Conservation (phyloP, 176 grass and related monocot genomes). For the Ananas comosus region DNA sequence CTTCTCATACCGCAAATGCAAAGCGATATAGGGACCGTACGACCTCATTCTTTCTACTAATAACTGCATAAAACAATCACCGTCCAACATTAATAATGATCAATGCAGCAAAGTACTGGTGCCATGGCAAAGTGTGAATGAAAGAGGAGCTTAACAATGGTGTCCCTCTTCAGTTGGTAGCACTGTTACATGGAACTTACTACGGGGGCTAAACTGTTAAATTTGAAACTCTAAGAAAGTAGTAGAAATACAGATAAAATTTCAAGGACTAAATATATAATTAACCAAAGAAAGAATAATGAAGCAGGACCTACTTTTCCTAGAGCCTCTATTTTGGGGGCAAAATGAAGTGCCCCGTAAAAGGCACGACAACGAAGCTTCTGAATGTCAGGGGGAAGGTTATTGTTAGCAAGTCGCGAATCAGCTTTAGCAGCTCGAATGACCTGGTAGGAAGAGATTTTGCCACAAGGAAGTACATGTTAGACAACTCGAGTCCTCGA, state of each 20-base stretch:
- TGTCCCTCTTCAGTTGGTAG: too few relatives aligned
- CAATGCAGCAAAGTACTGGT: neutral
- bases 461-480: neutral
- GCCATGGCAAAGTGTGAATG: neutral
- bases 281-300: too few relatives aligned
- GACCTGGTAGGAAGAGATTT: conserved; percentile 38
- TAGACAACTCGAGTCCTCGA: neutral
- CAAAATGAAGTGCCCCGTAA: conserved; percentile 67
- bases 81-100: neutral
- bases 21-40: conserved; percentile 76
- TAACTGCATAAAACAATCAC: conserved; percentile 34
- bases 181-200: too few relatives aligned
- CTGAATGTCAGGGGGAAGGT: conserved; percentile 80
- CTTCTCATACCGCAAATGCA: conserved; percentile 97
- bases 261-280: too few relatives aligned
- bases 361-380: conserved; percentile 83
- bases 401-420: conserved; percentile 93
- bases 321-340: conserved; percentile 71
- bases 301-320: conserved; percentile 45
- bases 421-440: conserved; percentile 95
- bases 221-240: too few relatives aligned
- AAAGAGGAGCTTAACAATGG: neutral
- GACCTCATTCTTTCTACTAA: conserved; percentile 91
- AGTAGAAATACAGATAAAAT: too few relatives aligned
- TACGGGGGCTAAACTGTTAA: too few relatives aligned